phyloP scores from a whole-genome alignment of 1,284 basidiomycete species.

The Acaromyces ingoldii region DNA sequence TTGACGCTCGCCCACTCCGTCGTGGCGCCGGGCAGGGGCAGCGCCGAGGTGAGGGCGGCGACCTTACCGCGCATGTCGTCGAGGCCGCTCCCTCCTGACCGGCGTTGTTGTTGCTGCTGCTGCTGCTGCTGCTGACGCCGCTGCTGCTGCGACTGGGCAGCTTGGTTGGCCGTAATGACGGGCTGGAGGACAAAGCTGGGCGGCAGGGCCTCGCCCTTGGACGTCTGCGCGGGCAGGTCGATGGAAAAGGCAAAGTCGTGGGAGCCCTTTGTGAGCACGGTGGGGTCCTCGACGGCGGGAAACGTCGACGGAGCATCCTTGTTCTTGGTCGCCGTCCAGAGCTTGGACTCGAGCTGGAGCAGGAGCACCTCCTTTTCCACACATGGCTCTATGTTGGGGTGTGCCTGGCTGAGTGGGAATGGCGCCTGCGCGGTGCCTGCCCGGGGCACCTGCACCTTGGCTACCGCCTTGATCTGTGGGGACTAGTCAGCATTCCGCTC shows the following conservation, averaged over 20 bases:
- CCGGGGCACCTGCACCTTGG: conserved; percentile 12
- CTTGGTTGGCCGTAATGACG: neutral
- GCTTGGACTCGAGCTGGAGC: conserved; percentile 26
- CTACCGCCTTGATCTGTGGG: conserved; percentile 7
- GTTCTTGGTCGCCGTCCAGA: conserved; percentile 20
- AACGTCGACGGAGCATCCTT: conserved; percentile 10
- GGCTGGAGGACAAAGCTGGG: conserved; percentile 13
- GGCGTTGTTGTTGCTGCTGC: too few relatives aligned
- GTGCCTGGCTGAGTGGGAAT: conserved; percentile 14
- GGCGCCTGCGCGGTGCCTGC: conserved; percentile 17
- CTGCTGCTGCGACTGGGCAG: too few relatives aligned
- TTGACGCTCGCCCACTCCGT: conserved; percentile 39
- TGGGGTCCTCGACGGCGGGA: conserved; percentile 6
- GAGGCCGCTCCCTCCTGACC: too few relatives aligned
- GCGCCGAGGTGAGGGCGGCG: neutral
- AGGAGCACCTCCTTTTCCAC: conserved; percentile 18
- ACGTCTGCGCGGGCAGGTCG: conserved; percentile 11
- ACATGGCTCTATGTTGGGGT: conserved; percentile 9
- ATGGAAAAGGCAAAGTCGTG: conserved; percentile 27
- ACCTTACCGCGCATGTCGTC: neutral
- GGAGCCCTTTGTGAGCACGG: conserved; percentile 19
- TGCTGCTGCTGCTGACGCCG: too few relatives aligned
- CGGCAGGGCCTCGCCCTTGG: conserved; percentile 9
- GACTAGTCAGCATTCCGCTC: neutral
- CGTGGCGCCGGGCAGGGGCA: neutral